Conservation (phyloP, 306 rosid species). For the Acacia crassicarpa region DNA sequence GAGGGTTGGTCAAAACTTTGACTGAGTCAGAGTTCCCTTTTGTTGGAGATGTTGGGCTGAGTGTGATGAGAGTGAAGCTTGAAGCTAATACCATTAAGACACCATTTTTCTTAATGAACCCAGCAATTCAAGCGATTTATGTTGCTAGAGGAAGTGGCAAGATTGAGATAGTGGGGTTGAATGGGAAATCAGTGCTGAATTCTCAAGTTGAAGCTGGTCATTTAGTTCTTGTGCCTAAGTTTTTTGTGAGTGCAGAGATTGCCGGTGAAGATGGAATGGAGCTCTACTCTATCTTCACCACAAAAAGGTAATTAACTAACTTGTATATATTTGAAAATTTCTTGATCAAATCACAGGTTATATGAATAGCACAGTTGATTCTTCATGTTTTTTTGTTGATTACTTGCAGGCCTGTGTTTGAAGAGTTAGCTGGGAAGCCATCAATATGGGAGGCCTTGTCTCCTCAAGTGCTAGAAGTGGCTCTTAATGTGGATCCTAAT, state of each 20-base stretch:
- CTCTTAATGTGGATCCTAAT: conserved; percentile 34
- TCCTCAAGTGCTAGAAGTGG: conserved; percentile 29
- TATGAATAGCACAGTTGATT: not conserved
- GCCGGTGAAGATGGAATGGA: conserved; percentile 47
- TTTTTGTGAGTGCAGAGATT: conserved; percentile 32
- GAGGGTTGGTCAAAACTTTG: conserved; percentile 18
- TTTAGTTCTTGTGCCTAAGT: conserved; percentile 44
- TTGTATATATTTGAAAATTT: too few relatives aligned
- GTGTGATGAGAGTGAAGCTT: conserved; percentile 29
- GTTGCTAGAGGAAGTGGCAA: conserved; percentile 34
- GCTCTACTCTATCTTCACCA: conserved; percentile 36
- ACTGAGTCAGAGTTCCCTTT: conserved; percentile 37
- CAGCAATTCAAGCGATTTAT: conserved; percentile 36
- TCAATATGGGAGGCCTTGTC: conserved; percentile 46
- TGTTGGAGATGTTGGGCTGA: conserved; percentile 15
- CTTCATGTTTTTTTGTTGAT: not conserved
- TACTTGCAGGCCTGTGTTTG: conserved; percentile 38
- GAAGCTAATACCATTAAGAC: not conserved
- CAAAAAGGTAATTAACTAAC: not conserved
- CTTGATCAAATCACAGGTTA: too few relatives aligned
- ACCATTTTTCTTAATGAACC: conserved; percentile 28
- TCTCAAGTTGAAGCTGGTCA: conserved; percentile 36
- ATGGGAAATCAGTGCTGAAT: conserved; percentile 37
- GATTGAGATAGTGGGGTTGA: conserved; percentile 39
- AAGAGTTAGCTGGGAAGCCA: conserved; percentile 34